Conservation (phyloP, 805 yeast species). For the Cyberlindnera misumaiensis region DNA sequence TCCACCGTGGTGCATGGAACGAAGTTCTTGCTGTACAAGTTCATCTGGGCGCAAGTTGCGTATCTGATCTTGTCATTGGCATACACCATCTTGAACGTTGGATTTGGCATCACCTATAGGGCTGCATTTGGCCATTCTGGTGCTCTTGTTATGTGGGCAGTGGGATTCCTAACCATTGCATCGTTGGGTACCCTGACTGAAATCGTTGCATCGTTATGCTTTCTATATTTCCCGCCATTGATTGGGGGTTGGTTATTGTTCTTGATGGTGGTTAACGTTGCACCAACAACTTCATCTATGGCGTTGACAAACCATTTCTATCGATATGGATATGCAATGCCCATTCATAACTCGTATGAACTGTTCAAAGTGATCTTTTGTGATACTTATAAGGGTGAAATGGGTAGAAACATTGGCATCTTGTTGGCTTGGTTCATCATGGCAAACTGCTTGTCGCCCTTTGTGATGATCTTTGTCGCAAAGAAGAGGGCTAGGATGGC, state of each 20-base stretch:
- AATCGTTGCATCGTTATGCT: slow-evolving; percentile 44
- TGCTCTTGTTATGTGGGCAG: slow-evolving; percentile 65
- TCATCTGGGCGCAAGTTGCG: slow-evolving; percentile 40
- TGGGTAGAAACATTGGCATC: slow-evolving; percentile 57
- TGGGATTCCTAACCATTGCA: slow-evolving; percentile 46
- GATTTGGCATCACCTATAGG: slow-evolving; percentile 55
- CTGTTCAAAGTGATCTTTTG: slow-evolving; percentile 52
- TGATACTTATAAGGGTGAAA: slow-evolving; percentile 44
- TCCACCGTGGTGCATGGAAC: slow-evolving; percentile 30
- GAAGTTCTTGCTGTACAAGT: slow-evolving; percentile 36
- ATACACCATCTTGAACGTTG: slow-evolving; percentile 52
- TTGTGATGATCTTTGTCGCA: slow-evolving; percentile 28
- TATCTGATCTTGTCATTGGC: slow-evolving; percentile 53
- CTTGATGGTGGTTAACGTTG: slow-evolving; percentile 54
- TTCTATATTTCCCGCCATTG: slow-evolving; percentile 48
- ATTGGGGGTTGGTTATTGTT: slow-evolving; percentile 63
- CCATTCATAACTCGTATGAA: slow-evolving; percentile 59
- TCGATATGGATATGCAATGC: slow-evolving; percentile 55
- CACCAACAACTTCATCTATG: slow-evolving; percentile 56
- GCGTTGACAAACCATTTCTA: slow-evolving; percentile 23
- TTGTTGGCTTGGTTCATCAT: slow-evolving; percentile 54
- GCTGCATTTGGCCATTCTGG: slow-evolving; percentile 59
- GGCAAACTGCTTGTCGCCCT: slow-evolving; percentile 35
- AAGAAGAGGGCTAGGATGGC: slow-evolving; percentile 9
- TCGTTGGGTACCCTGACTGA: slow-evolving; percentile 68